A percentile compares a stretch with the other conserved stretches of the same genome.
Evolutionary conservation across 129 eudicot genomes (phyloP).

Genomic region (Flaveria linearis): DNA sequence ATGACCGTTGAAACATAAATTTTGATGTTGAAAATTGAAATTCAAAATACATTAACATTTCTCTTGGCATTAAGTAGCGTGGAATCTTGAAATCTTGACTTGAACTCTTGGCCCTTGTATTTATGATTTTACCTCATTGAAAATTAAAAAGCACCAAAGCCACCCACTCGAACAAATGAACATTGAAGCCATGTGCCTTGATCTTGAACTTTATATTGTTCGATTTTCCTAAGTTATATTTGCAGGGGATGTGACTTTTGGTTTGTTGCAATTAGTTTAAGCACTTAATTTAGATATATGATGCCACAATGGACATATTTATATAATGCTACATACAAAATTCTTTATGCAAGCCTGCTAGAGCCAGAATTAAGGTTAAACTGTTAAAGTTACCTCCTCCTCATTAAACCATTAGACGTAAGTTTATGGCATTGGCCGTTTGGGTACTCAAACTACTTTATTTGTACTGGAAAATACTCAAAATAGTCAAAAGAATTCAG

Average conservation of each 20-base stretch:
- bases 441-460: neutral
- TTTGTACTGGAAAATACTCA: neutral
- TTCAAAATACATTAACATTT: neutral
- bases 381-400: neutral
- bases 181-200: neutral
- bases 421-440: neutral
- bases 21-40: neutral
- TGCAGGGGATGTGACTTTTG: constrained; percentile 9
- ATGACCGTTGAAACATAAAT: neutral
- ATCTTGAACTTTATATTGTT: neutral
- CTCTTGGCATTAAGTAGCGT: neutral
- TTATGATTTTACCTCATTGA: neutral
- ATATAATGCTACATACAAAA: neutral
- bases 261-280: neutral
- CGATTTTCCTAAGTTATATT: neutral
- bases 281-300: neutral
- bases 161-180: neutral
- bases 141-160: neutral
- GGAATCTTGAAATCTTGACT: neutral
- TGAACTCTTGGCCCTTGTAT: neutral
- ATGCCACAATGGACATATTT: too few species aligned
- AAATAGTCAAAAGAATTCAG: neutral
- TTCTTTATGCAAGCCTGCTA: neutral
- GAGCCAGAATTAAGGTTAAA: neutral
- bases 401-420: neutral